Percentiles rank a stretch among this genome's conserved stretches.
These are phyloP conservation scores for Ogataea glucozyma DNA, from an alignment of 805 yeast genomes.

Conservation along the genomic window DNA sequence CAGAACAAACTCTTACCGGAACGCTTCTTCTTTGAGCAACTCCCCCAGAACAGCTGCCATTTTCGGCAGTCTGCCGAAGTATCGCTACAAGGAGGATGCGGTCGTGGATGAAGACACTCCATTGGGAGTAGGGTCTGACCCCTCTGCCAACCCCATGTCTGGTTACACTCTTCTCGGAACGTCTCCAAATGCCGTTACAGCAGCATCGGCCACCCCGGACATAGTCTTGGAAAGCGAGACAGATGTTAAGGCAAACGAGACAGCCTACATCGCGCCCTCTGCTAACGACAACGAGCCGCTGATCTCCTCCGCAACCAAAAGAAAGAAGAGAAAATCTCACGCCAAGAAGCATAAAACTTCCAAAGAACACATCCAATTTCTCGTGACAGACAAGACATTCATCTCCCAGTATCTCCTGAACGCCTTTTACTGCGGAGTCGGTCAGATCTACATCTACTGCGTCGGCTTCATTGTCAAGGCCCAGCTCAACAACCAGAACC, in stretches of 20 bases:
- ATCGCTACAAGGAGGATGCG: constrained; percentile 19
- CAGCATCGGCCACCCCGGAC: no score
- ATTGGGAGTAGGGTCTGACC: constrained; percentile 3
- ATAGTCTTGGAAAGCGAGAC: no score
- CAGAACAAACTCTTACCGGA: constrained; percentile 28
- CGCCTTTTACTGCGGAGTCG: constrained; percentile 59
- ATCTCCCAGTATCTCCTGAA: constrained; percentile 55
- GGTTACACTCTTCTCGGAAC: constrained; percentile 8
- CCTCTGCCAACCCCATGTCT: background rate
- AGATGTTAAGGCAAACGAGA: no score
- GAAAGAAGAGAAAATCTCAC: constrained; percentile 14
- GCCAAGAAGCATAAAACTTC: constrained; percentile 18
- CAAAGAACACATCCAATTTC: constrained; percentile 25
- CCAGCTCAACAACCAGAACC: constrained; percentile 34
- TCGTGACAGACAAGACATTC: constrained; percentile 40
- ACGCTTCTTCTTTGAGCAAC: constrained; percentile 27
- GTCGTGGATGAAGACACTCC: constrained; percentile 25
- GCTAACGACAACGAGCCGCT: background rate
- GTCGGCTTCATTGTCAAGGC: constrained; percentile 71
- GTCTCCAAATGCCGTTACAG: constrained; percentile 7
- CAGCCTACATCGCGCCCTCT: background rate
- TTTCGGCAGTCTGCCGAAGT: constrained; percentile 23
- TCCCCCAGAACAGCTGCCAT: constrained; percentile 26
- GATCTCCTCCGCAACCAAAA: constrained; percentile 1
- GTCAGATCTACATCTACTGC: constrained; percentile 71